Evolutionary conservation across 2,329 filamentous ascomycete genomes (phyloP).

Genomic region (Akanthomyces muscarius): DNA sequence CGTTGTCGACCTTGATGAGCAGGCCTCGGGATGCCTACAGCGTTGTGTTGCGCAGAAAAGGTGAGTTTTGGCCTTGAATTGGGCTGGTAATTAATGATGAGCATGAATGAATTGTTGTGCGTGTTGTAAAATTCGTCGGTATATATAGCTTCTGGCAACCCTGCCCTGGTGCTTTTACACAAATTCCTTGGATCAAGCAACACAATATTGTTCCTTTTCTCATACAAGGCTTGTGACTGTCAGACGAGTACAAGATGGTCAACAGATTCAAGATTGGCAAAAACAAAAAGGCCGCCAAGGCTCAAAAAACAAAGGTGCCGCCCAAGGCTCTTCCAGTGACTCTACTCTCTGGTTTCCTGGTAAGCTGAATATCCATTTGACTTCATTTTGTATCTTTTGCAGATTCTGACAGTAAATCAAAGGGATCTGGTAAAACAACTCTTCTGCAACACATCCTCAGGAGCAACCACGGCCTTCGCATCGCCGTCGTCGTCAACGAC

Average conservation of each 20-base stretch:
- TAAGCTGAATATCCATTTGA: constrained; percentile 25
- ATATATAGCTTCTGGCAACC: constrained; percentile 8
- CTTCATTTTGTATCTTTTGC: background rate
- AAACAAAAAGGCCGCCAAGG: constrained; percentile 15
- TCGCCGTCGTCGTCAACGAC: constrained; percentile 71
- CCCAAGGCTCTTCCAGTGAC: constrained; percentile 50
- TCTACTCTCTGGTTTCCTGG: constrained; percentile 57
- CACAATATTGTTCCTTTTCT: background rate
- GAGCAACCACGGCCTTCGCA: constrained; percentile 62
- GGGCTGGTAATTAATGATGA: background rate
- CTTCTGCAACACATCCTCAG: constrained; percentile 65
- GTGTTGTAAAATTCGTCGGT: constrained; percentile 6
- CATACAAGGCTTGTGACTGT: background rate
- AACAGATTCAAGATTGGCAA: constrained; percentile 15
- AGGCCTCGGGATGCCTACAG: background rate
- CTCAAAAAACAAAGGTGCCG: constrained; percentile 15
- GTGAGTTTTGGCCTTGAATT: background rate
- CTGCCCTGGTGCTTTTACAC: constrained; percentile 1
- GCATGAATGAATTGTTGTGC: constrained; percentile 6
- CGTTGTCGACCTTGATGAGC: constrained; percentile 15
- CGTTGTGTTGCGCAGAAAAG: background rate
- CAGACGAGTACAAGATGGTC: background rate
- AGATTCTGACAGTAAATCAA: background rate
- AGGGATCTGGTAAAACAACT: constrained; percentile 70
- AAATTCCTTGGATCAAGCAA: background rate